A percentile compares a stretch with the other conserved stretches of the same genome.
phyloP scores from a whole-genome alignment of 2,329 filamentous ascomycete species.

The Aschersonia sp. region DNA sequence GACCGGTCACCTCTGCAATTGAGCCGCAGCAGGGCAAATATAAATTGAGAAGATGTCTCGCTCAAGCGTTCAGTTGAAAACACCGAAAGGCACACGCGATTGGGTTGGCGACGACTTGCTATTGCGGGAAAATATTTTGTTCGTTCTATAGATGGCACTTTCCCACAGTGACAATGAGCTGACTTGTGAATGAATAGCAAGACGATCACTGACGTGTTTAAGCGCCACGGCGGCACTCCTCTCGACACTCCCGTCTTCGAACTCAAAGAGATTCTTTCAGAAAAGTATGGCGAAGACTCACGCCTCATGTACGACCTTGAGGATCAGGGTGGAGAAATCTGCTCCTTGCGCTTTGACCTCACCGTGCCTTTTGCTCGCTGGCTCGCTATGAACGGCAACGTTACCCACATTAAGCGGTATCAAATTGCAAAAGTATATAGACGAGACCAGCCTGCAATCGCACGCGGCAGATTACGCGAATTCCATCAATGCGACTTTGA shows the following conservation, averaged over 20 bases:
- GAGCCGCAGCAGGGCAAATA: neutral
- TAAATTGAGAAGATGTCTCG: conserved; percentile 24
- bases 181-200: conserved; percentile 12
- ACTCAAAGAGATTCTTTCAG: conserved; percentile 69
- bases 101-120: conserved; percentile 68
- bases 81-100: conserved; percentile 80
- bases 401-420: conserved; percentile 81
- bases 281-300: conserved; percentile 78
- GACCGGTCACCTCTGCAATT: neutral
- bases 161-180: neutral
- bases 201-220: conserved; percentile 65
- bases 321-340: conserved; percentile 67
- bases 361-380: conserved; percentile 84
- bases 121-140: conserved; percentile 65
- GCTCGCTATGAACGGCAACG: conserved; percentile 71
- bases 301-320: conserved; percentile 82
- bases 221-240: conserved; percentile 65
- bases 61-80: conserved; percentile 46
- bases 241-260: conserved; percentile 79
- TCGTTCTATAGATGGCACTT: neutral
- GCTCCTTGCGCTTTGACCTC: conserved; percentile 68
- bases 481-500: conserved; percentile 97
- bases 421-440: conserved; percentile 76
- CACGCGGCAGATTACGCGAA: conserved; percentile 83
- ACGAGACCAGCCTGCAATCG: conserved; percentile 39